Conservation (phyloP, 2,329 filamentous ascomycete species). For the Bretziella fagacearum region DNA sequence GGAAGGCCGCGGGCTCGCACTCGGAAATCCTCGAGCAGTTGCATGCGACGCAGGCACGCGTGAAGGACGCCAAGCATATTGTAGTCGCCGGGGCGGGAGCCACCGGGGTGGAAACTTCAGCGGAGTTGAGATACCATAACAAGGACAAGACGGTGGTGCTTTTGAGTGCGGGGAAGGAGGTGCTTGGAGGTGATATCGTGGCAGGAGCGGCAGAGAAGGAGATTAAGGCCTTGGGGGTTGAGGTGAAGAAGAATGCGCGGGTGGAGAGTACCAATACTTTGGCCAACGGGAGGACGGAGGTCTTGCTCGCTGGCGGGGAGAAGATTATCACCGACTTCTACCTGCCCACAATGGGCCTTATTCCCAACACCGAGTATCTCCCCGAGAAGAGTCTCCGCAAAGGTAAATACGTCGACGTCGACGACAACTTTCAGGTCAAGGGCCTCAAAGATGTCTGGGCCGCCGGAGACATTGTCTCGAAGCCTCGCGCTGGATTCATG, state of each 20-base stretch:
- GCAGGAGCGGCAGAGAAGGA: slow-evolving; percentile 29
- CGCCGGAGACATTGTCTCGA: slow-evolving; percentile 35
- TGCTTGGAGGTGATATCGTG: slow-evolving; percentile 30
- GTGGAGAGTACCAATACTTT: slow-evolving; percentile 23
- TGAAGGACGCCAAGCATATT: slow-evolving; percentile 32
- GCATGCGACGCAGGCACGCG: slow-evolving; percentile 24
- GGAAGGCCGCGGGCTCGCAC: slow-evolving; percentile 34
- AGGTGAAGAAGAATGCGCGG: slow-evolving; percentile 27
- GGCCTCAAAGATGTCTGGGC: slow-evolving; percentile 33
- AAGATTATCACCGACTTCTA: slow-evolving; percentile 37
- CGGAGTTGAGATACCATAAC: slow-evolving; percentile 36
- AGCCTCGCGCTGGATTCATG: slow-evolving; percentile 39
- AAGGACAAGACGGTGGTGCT: slow-evolving; percentile 33
- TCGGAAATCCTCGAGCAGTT: slow-evolving; percentile 28
- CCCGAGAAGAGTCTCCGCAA: slow-evolving; percentile 28
- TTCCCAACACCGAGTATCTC: slow-evolving; percentile 38
- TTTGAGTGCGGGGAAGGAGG: slow-evolving; percentile 24
- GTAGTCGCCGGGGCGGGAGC: slow-evolving; percentile 39
- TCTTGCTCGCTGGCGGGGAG: slow-evolving; percentile 30
- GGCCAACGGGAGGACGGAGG: slow-evolving; percentile 30
- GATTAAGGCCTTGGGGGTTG: slow-evolving; percentile 36
- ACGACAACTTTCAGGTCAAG: slow-evolving; percentile 33
- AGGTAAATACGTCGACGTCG: slow-evolving; percentile 30
- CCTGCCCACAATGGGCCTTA: slow-evolving; percentile 37
- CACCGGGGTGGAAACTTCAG: slow-evolving; percentile 39